phyloP scores from a whole-genome alignment of 345 rosid species.

The Boechera divaricarpa region DNA sequence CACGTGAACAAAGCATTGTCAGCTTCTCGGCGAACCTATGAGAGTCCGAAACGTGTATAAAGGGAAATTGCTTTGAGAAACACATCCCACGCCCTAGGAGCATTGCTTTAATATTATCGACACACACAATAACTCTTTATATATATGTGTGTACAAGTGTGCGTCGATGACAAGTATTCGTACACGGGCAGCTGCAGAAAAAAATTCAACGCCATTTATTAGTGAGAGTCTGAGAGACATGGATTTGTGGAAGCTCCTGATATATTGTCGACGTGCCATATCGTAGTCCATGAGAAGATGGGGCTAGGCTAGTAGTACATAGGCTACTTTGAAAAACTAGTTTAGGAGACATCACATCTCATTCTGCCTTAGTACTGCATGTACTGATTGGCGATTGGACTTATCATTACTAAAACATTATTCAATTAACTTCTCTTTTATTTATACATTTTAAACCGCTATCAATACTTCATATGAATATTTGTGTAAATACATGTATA shows the following conservation, averaged over 20 bases:
- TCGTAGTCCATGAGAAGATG: conserved; percentile 15
- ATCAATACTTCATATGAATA: not conserved
- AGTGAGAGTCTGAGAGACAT: conserved; percentile 24
- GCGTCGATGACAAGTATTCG: conserved; percentile 1
- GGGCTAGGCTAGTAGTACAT: conserved; percentile 18
- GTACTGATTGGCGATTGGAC: conserved; percentile 32
- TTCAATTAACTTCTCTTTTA: not conserved
- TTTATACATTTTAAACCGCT: not conserved
- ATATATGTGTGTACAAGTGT: not conserved
- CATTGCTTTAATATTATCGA: conserved; percentile 10
- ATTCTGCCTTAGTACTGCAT: conserved; percentile 17
- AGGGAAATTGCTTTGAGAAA: conserved; percentile 14
- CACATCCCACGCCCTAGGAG: conserved; percentile 40
- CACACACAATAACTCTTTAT: conserved; percentile 4
- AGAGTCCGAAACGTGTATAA: conserved; percentile 40
- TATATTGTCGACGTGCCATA: conserved; percentile 25
- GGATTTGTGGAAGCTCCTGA: conserved; percentile 29
- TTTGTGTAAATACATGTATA: not conserved
- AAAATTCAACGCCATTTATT: not conserved
- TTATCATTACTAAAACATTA: conserved; percentile 31
- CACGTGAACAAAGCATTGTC: conserved; percentile 40
- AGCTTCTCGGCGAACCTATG: conserved; percentile 28
- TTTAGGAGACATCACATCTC: conserved; percentile 44
- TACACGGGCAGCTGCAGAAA: not conserved
- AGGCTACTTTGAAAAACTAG: conserved; percentile 27